Base-by-base conservation (phyloP, 2,329 filamentous ascomycete genomes). In the Exophiala sp. region DNA sequence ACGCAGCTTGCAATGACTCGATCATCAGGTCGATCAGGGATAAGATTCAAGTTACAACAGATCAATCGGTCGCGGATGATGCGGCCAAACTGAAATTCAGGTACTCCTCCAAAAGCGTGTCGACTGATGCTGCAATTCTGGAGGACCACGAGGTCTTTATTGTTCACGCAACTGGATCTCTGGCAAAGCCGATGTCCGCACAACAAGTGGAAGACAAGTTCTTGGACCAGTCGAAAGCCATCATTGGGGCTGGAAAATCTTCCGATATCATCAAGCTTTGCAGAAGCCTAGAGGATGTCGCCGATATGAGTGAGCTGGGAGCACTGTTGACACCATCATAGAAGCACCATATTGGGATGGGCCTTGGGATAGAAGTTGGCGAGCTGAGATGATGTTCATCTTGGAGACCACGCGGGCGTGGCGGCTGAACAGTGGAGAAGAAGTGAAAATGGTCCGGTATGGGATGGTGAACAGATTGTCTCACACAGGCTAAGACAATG, bases 91-190 rank as follows among this genome's bases (percentile, higher is more conserved):
- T 78, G 1, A 63, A 61, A 2, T 69, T 77, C 35, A 44, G 14
- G 20, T 45, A 46, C 47, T 47, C 10, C 3, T n/a, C 14, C 24
- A 29, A 29, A 14, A 43, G 21, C 9, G 12, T n/a, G 18, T 24
- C 9, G 12, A 6, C 10, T 29, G 11, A 2, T 2, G 29, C n/a
- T 4, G 20, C 10, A 2, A 1, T 16, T n/a, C 60, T 64, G 1
- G 67, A 73, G 54, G 71, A 69, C 16, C 16, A 18, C 0, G 69
- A 48, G 18, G 76, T 75, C 56, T 72, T 78, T 62, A 65, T 80
- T 29, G 65, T 73, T 47, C 75, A 80, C 67, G 77, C 77, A 3
- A 68, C 79, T 32, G 78, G 78, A 2, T 80, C 75, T 55, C 58
- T 78, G 35, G 68, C 76, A 50, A 70, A 72, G 12, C 76, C 77